phyloP scores from a whole-genome alignment of 1,139 yeast species.

The Pichia sp. region DNA sequence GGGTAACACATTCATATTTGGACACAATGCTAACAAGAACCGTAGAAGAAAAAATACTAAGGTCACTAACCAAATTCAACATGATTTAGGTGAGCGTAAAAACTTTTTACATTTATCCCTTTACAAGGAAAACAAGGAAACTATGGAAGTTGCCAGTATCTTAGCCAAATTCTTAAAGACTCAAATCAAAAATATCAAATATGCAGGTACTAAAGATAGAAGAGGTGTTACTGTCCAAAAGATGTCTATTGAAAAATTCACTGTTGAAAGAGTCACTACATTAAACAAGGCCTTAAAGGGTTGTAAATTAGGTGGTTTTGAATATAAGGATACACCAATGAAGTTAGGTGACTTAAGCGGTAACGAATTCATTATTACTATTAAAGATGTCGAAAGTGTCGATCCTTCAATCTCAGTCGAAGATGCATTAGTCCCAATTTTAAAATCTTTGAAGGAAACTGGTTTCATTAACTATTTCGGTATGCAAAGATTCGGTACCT shows the following conservation, averaged over 20 bases:
- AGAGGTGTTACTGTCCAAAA: conserved; percentile 94
- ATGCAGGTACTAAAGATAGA: conserved; percentile 96
- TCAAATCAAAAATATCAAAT: conserved; percentile 67
- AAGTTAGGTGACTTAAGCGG: conserved; percentile 84
- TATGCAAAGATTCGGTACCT: conserved; percentile 97
- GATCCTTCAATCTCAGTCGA: conserved; percentile 37
- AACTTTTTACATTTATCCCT: conserved; percentile 74
- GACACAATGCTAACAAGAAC: conserved; percentile 35
- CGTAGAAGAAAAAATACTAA: conserved; percentile 34
- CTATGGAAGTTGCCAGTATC: conserved; percentile 89
- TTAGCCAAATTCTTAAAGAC: conserved; percentile 71
- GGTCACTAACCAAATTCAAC: conserved; percentile 47
- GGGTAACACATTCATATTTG: conserved; percentile 61
- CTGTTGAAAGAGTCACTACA: conserved; percentile 75
- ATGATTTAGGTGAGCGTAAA: conserved; percentile 67
- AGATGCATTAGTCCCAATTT: conserved; percentile 47
- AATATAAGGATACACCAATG: conserved; percentile 61
- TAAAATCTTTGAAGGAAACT: conserved; percentile 54
- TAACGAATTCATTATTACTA: conserved; percentile 81
- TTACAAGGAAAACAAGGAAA: conserved; percentile 93
- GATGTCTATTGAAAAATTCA: conserved; percentile 66
- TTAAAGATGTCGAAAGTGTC: conserved; percentile 60
- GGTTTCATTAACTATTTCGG: conserved; percentile 96
- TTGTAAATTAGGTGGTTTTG: conserved; percentile 72
- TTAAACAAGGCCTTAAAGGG: conserved; percentile 76